Conservation (phyloP, 2,329 filamentous ascomycete species). For the Rhynchosporium secalis region DNA sequence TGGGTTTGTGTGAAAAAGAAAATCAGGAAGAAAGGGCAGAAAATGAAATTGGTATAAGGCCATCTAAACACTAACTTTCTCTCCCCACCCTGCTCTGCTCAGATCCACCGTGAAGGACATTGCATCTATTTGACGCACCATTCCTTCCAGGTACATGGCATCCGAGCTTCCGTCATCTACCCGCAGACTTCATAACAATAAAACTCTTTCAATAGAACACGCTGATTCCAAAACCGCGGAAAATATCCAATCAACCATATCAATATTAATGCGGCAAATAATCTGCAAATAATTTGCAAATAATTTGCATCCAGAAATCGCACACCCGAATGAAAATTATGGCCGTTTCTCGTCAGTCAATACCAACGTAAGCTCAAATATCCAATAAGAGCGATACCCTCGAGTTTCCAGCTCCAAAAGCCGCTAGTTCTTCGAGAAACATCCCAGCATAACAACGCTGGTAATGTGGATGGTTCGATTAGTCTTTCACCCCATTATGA, state of each 20-base stretch:
- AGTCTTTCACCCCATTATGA: not conserved
- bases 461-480: slow-evolving; percentile 1
- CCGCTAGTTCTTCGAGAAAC: too few relatives aligned
- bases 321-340: not conserved
- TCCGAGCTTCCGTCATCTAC: not conserved
- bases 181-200: not conserved
- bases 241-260: not conserved
- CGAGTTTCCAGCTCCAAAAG: not conserved
- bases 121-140: not conserved
- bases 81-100: not conserved
- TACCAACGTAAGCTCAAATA: too few relatives aligned
- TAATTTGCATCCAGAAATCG: not conserved
- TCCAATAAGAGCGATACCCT: not conserved
- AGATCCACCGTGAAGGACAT: not conserved
- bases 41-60: slow-evolving; percentile 11
- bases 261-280: not conserved
- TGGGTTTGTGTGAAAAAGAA: not conserved
- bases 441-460: not conserved
- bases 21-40: not conserved
- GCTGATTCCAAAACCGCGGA: not conserved
- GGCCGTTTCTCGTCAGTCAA: too few relatives aligned
- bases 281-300: not conserved
- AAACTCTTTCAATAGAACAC: slow-evolving; percentile 1
- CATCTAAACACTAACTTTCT: not conserved
- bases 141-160: not conserved